A percentile compares a stretch with the other conserved stretches of the same genome.
phyloP scores from a whole-genome alignment of 768 basidiomycete genomes.

The Hygrocybe punicea region DNA sequence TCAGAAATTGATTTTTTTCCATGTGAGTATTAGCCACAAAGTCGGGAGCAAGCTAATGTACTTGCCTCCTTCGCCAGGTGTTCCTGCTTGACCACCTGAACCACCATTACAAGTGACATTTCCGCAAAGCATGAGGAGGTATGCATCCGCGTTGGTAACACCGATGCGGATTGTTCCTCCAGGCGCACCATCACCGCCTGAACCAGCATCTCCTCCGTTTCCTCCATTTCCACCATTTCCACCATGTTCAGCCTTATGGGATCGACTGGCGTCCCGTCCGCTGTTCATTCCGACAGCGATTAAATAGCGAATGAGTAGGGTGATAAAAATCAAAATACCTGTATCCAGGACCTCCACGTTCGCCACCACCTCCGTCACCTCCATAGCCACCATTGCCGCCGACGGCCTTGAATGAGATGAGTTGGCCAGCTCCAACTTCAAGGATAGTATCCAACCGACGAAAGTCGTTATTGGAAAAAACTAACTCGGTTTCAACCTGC shows the following conservation, averaged over 20 bases:
- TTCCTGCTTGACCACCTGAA: not conserved
- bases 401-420: not conserved
- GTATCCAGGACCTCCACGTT: conserved; percentile 55
- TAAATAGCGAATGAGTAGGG: no score
- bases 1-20: no score
- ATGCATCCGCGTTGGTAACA: not conserved
- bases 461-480: not conserved
- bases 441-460: not conserved
- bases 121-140: not conserved
- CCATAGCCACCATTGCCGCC: conserved; percentile 4
- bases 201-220: conserved; percentile 2
- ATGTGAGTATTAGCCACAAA: no score
- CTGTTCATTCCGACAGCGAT: not conserved
- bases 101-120: conserved; percentile 1
- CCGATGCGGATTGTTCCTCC: not conserved
- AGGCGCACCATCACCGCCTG: not conserved
- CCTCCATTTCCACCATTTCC: not conserved
- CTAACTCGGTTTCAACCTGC: not conserved
- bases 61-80: not conserved
- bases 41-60: no score
- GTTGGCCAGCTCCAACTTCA: not conserved
- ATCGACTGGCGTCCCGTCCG: not conserved
- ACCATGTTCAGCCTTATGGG: not conserved
- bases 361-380: conserved; percentile 12
- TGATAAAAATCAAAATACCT: not conserved